Evolutionary conservation across 352 stramenopile genomes (phyloP).

Genomic region (Globisporangium paroecandrum): DNA sequence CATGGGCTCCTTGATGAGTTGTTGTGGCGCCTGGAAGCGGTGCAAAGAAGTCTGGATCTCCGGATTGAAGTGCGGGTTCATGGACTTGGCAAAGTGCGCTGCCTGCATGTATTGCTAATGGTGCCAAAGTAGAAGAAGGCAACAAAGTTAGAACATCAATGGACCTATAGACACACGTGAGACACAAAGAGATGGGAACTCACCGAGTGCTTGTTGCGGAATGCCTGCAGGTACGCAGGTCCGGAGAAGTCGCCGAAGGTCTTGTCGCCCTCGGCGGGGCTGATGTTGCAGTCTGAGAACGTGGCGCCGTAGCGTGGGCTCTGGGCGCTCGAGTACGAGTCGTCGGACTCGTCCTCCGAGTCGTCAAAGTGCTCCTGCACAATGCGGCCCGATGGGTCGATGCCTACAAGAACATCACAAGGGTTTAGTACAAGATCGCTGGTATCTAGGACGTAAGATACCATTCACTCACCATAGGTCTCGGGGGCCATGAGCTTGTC

Average conservation of each 20-base stretch:
- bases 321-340: slow-evolving; percentile 39
- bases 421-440: background rate
- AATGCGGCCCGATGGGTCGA: slow-evolving; percentile 56
- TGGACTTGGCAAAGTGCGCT: slow-evolving; percentile 8
- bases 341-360: slow-evolving; percentile 46
- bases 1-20: slow-evolving; percentile 13
- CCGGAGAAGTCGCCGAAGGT: slow-evolving; percentile 43
- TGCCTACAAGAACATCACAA: slow-evolving; percentile 18
- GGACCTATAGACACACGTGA: background rate
- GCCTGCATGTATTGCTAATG: slow-evolving; percentile 13
- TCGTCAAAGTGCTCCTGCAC: slow-evolving; percentile 49
- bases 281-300: slow-evolving; percentile 60
- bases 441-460: background rate
- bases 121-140: background rate
- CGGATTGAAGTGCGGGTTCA: slow-evolving; percentile 13
- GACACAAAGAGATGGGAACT: slow-evolving; percentile 8
- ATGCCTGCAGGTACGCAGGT: slow-evolving; percentile 37
- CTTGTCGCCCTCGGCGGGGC: slow-evolving; percentile 39
- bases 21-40: slow-evolving; percentile 17
- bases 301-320: slow-evolving; percentile 45
- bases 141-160: background rate
- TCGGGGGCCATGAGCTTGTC: slow-evolving; percentile 61
- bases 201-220: slow-evolving; percentile 46
- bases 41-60: slow-evolving; percentile 18
- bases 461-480: slow-evolving; percentile 36